Evolutionary conservation across 495 filamentous ascomycete genomes (phyloP), one percentile per base, ranked within the genome.

Genomic region (Oleoguttula mirabilis): DNA sequence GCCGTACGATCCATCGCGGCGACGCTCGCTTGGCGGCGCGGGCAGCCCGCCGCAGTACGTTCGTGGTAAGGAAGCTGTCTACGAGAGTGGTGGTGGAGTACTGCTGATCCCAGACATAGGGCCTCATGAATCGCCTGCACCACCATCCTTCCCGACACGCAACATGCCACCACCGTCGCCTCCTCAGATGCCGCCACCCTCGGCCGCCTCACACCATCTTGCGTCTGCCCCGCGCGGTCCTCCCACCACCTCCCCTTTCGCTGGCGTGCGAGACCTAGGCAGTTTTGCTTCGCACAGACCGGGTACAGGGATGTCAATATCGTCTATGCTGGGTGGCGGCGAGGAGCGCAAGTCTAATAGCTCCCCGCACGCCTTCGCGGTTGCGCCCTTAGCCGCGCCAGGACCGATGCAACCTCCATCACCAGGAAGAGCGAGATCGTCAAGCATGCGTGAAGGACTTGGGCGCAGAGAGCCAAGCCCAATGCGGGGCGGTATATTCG

Each of bases 301-400:
- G 8, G 75, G 76, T 11, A 81, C 81, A 61, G 82, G 81, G 66
- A 96, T 98, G 90, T 93, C 90, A 16, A 98, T 98, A 54, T 90
- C 85, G 7, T 84, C 90, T 16, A 85, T 98, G 72, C 74, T 98
- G 35, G 76, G 71, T 37, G 34, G 41, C 22, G 31, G 33, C 24
- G 49, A 52, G 14, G 45, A 48, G 14, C 32, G 44, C 6, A 38
- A 14, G 22, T 15, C 39, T 12, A 22, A 45, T 21, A 48, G 55
- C 22, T 52, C 52, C 8, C 60, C 52, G 7, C 40, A 48, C 34
- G 12, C 32, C 32, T 35, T 15, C 32, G 12, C 32, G 7, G 32
- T 19, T 21, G 12, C 32, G 8, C 33, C 41, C 0, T 32, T 47
- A 19, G 12, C 42, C 3, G 50, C 42, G 17, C 45, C 45, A 22